These are phyloP conservation scores for Colletotrichum karsti DNA, from an alignment of 2,329 filamentous ascomycete species.

Conservation along the genomic window DNA sequence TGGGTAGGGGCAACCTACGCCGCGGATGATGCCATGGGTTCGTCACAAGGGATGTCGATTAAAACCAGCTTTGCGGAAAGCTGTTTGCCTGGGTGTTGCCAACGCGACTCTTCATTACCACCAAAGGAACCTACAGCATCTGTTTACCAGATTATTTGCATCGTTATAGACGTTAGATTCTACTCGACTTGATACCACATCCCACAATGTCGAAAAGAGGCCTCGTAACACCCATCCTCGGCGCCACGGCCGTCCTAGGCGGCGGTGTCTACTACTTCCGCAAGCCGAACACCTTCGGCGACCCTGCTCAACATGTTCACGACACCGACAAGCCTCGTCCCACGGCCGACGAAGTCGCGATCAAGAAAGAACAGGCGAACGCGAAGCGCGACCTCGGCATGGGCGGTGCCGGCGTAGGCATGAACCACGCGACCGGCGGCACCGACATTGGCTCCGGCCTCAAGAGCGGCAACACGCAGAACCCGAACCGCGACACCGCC, in stretches of 20 bases:
- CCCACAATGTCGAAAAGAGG: conserved; percentile 25
- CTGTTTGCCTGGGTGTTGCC: too few species aligned
- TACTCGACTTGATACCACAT: too few species aligned
- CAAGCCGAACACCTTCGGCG: background rate
- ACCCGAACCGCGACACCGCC: conserved; percentile 31
- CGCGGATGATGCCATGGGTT: conserved; percentile 25
- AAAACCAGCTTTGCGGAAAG: background rate
- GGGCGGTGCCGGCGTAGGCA: conserved; percentile 41
- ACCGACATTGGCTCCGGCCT: conserved; percentile 36
- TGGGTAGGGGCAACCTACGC: background rate
- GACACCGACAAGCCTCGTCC: conserved; percentile 5
- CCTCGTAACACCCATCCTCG: conserved; percentile 11
- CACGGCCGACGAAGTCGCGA: conserved; percentile 9
- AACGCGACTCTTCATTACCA: background rate
- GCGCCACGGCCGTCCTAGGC: conserved; percentile 17
- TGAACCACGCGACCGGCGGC: conserved; percentile 39
- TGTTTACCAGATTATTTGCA: too few species aligned
- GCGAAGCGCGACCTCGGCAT: conserved; percentile 40
- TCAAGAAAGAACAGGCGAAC: conserved; percentile 30
- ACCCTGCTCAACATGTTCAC: conserved; percentile 13
- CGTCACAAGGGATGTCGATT: background rate
- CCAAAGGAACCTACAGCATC: background rate
- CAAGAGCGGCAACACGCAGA: conserved; percentile 26
- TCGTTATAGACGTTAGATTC: too few species aligned
- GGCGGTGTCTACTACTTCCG: conserved; percentile 24